Conservation (phyloP, 106 monocot genomes). For the Agapanthus africanus region DNA sequence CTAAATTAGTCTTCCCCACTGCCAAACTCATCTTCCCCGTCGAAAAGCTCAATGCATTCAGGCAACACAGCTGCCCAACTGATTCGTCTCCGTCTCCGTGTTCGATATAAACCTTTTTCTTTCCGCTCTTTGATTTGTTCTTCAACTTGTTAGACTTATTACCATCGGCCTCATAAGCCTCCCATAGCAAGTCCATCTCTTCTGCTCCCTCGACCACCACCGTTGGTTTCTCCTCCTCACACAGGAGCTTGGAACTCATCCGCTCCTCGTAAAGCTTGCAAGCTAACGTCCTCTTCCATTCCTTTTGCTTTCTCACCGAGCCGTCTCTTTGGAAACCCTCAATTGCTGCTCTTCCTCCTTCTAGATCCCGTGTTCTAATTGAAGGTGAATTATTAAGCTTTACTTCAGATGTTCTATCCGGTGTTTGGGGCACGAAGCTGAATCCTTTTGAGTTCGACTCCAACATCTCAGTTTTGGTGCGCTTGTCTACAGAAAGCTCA, state of each 20-base stretch:
- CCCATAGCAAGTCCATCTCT: slow-evolving; percentile 90
- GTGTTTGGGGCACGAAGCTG: slow-evolving; percentile 10
- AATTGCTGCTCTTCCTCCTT: not conserved
- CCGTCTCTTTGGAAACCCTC: slow-evolving; percentile 30
- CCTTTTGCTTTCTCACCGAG: slow-evolving; percentile 51
- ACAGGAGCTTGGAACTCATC: slow-evolving; percentile 31
- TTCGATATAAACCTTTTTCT: slow-evolving; percentile 4
- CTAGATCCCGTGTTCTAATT: slow-evolving; percentile 9
- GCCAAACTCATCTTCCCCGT: slow-evolving; percentile 62
- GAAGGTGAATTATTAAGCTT: slow-evolving; percentile 15
- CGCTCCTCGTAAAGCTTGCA: slow-evolving; percentile 81
- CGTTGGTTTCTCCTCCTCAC: slow-evolving; percentile 43
- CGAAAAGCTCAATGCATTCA: slow-evolving; percentile 62
- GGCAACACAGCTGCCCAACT: slow-evolving; percentile 48
- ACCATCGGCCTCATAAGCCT: slow-evolving; percentile 41
- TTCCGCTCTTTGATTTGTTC: slow-evolving; percentile 15
- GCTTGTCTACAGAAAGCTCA: not conserved
- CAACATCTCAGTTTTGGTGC: not conserved
- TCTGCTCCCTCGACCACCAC: slow-evolving; percentile 33
- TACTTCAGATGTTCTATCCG: slow-evolving; percentile 1
- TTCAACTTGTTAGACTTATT: slow-evolving; percentile 12
- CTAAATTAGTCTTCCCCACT: slow-evolving; percentile 46
- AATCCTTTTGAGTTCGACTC: not conserved
- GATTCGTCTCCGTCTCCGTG: slow-evolving; percentile 21
- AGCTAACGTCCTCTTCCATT: slow-evolving; percentile 80